Evolutionary conservation across 1,139 yeast species (phyloP), one percentile per base, ranked within the genome.

Genomic region (Arxiozyma telluris): DNA sequence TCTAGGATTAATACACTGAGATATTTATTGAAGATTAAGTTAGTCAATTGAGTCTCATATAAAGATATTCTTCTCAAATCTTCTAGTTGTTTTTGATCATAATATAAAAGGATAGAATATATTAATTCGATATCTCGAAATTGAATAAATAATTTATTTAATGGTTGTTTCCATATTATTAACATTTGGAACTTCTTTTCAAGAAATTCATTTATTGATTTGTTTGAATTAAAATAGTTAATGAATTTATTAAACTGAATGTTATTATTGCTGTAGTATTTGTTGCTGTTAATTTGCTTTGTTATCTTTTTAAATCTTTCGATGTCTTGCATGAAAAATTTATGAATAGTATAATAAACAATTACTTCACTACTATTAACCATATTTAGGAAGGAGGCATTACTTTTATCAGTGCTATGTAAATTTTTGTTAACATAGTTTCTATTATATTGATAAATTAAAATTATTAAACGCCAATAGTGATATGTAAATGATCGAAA

Each of bases 401-500:
- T 15, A 12, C 4, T 34, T 2, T 34, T 34, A 12, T 2, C 6
- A 12, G 12, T 4, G 2, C n/a, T 15, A 15, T 30, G 23, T 5
- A 8, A 27, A 4, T 15, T 22, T 17, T 49, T 20, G 4, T 30
- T 22, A 4, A 22, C n/a, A 12, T 17, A 25, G 6, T 20, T 1
- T 1, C 23, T 30, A 1, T 18, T 15, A 23, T 22, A 15, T 22
- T 39, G 34, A 21, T 49, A 49, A 34, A 45, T 53, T 44, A 21
- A 50, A 17, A 47, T 48, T n/a, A 55, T 53, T 20, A 66, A 65
- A 49, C 56, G 58, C 70, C 70, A 67, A 55, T 64, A 66, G 54
- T 68, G 68, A 65, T 66, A 68, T 50, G 65, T 64, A 53, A 68
- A 68, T 18, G 67, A 60, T 47, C 58, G 51, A 44, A 65, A 65